Conservation (phyloP, 108 stramenopile genomes). For the Cyclotella baltica region DNA sequence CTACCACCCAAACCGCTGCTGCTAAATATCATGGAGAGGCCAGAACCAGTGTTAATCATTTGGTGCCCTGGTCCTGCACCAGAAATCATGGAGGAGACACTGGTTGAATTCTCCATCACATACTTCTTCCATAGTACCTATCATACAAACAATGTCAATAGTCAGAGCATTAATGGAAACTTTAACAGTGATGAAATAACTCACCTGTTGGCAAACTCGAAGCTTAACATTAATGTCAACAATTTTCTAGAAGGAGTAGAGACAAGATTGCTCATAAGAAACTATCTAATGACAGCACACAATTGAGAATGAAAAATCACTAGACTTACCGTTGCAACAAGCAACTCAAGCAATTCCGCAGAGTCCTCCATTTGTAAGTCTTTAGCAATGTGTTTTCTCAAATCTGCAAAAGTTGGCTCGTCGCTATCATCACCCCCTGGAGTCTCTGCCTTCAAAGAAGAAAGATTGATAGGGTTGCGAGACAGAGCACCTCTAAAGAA, state of each 20-base stretch:
- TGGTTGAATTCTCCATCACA: slow-evolving; percentile 51
- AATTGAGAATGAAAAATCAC: background rate
- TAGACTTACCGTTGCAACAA: slow-evolving; percentile 56
- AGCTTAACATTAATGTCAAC: slow-evolving; percentile 75
- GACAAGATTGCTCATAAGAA: background rate
- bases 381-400: slow-evolving; percentile 79
- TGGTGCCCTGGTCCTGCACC: slow-evolving; percentile 55
- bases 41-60: slow-evolving; percentile 60
- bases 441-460: slow-evolving; percentile 43
- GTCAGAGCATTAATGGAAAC: background rate
- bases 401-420: slow-evolving; percentile 77
- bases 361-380: slow-evolving; percentile 88
- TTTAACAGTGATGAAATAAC: background rate
- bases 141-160: background rate
- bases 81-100: slow-evolving; percentile 61
- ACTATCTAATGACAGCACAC: background rate
- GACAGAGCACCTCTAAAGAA: slow-evolving; percentile 83
- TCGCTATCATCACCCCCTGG: slow-evolving; percentile 42
- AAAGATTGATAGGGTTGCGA: slow-evolving; percentile 75
- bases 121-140: slow-evolving; percentile 70
- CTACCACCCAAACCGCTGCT: slow-evolving; percentile 41
- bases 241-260: slow-evolving; percentile 67
- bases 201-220: slow-evolving; percentile 73
- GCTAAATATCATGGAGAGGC: slow-evolving; percentile 76
- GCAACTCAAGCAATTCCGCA: slow-evolving; percentile 78